Evolutionary conservation across 1,284 basidiomycete genomes (phyloP), one percentile per base, ranked within the genome.

Genomic region (Caloboletus inedulis): DNA sequence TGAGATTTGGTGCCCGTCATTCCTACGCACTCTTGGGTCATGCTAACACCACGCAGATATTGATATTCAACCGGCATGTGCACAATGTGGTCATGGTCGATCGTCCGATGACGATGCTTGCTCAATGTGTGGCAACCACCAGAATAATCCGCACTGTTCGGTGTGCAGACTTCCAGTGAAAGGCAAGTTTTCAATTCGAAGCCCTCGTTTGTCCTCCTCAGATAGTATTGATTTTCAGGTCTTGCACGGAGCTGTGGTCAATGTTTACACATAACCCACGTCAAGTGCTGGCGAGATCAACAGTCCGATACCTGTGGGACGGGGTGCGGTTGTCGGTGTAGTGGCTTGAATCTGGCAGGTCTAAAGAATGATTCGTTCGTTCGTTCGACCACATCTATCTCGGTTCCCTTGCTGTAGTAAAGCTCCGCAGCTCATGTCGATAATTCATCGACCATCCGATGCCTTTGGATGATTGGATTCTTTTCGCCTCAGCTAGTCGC

Each of bases 81-180:
- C 55, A n/a, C 64, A 55, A 47, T 80, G 70, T 68, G 65, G 61
- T 31, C 55, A 59, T 62, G 64, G 62, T 19, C 61, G 75, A 25
- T 60, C 62, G 8, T 58, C 65, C 7, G 70, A 72, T 42, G 65
- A 62, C 55, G 71, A 61, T 56, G 58, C 65, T 29, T 91, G 87
- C 65, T 62, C 70, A 2, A 63, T 70, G 13, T 91, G 88, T 57
- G 70, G 69, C 23, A 67, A 66, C 8, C 68, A 73, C 30, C 72
- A 74, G 46, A 69, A 66, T 12, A 72, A 74, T 61, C 76, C 85
- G 0, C 68, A 71, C 2, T 93, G 90, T 63, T 79, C 85, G 0
- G 78, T 91, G 31, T 93, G 91, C 67, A 79, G 89, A 37, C 74
- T 91, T 18, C 87, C 89, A 4, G 82, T 91, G 53, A 88, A 83